Base-by-base conservation (phyloP, 2,329 filamentous ascomycete genomes). In the Calonectria ilicicola region DNA sequence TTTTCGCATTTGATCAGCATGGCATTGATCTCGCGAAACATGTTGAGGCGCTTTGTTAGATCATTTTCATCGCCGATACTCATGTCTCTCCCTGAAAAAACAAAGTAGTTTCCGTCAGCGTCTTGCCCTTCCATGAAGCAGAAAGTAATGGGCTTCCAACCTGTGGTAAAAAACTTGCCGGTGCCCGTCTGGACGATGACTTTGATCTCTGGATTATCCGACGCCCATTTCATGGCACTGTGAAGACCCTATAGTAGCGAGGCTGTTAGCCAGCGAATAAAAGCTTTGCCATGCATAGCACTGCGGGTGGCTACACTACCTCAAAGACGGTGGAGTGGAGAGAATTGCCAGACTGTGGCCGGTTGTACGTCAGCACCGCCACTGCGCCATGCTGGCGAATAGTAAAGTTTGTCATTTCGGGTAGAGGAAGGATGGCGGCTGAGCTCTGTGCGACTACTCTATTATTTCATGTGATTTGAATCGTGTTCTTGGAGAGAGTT, bases 1-100 rank as follows among this genome's bases (percentile, higher is more conserved):
- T 60, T 60, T 60, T 60, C 53, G 21, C 53, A 60, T 27, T 60
- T 60, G 21, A 60, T 60, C 14, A 60, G 17, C 53, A 19, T 60
- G n/a, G 53, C 53, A 15, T 60, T 60, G 21, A 60, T 60, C n/a
- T 60, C 53, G 32, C 53, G 53, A 5, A 60, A 60, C 1, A 60
- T 60, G 6, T 40, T 8, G 5, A 60, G 10, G 9, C 53, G 38
- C 35, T 2, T 40, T 8, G 10, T 15, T 3, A 60, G 7, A 15
- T 60, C 35, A 12, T 60, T 60, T 10, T 40, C 53, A 10, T 60
- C 32, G 0, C 21, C 53, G 12, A 6, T 38, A 17, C 53, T 21
- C 53, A 60, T 60, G 14, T 60, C 32, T 23, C 53, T 60, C 9
- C 53, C 53, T 60, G 9, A 3, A 15, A 27, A 12, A 10, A 7